Base-by-base conservation (phyloP, 345 rosid species). In the Corymbia maculata region DNA sequence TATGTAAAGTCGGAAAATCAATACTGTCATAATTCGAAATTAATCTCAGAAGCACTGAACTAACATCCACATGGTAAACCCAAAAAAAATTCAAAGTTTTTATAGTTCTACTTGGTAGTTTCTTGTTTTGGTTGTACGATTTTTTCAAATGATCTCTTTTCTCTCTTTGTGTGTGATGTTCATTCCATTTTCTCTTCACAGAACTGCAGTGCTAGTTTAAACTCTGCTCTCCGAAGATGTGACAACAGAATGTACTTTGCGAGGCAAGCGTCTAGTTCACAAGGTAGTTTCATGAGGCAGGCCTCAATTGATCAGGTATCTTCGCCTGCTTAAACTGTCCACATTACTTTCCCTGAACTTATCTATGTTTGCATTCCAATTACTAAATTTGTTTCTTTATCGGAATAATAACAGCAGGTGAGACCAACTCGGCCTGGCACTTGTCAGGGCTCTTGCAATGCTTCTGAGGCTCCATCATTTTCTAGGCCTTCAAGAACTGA, bases 201-300 rank as follows among this genome's bases (percentile, higher is more conserved):
- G 99, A 95, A 94, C 88, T 97, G 99, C 89, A 95, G 97, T 85
- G 90, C 95, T 89, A 91, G 94, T 87, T 93, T 96, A 70, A 96
- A 94, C 90, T 89, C 93, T 85, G 94, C 89, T 30, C 89, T 91
- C 52, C 91, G 85, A 87, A 94, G 98, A 79, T 90, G 90, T 86
- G 98, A 95, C 90, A 95, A 91, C 89, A 92, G 91, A 89, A 53
- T 92, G 92, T 55, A 90, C 89, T 97, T 95, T 88, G 94, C 95
- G 2, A 94, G 98, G 32, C 99, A 97, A 92, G 93, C 89, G 52
- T 92, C 96, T 26, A 90, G 88, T 49, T 91, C 95, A 61, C 98
- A 95, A 88, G 94, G 92, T 49, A 92, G 89, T 86, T 97, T 95
- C 90, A 96, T 96, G 99, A 94, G 98, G 89, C 98, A 89, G 85